Evolutionary conservation across 805 yeast species (phyloP), one percentile per base, ranked within the genome.

Genomic region (Hanseniaspora clermontiae): DNA sequence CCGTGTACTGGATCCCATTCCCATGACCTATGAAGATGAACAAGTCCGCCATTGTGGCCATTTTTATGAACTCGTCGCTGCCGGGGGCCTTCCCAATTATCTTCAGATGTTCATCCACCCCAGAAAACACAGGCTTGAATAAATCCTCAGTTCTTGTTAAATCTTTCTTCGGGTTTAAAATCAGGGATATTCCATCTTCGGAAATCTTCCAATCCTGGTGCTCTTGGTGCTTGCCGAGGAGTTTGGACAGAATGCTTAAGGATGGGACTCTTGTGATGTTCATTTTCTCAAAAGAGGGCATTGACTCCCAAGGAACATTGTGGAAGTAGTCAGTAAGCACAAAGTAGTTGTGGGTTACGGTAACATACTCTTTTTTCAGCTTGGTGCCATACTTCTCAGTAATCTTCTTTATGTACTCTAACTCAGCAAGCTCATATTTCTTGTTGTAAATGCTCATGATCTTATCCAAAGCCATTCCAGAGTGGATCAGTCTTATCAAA

Each of bases 21-120:
- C 97, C 97, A 69, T 93, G 99, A 0, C 99, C 99, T 56, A 90
- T 74, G 66, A 87, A 93, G 0, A 91, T 72, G 61, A 84, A 84
- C 9, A 86, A 60, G 40, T 78, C 74, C 1, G 77, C 68, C 1
- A 63, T 49, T 2, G 62, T 58, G 9, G 90, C 64, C 17, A 74
- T 73, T 0, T 68, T 52, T 0, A 74, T 59, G 38, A 89, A 71
- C 19, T 77, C 74, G 0, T 67, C 69, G n/a, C 39, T 48, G 56
- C 85, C 93, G 0, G 71, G 60, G 0, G 96, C 96, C 47, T 70
- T 72, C 5, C 60, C 58, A 11, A 53, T 40, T 2, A 46, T 46
- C 29, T 50, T 56, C 20, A 45, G 11, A 0, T 87, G 84, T 9
- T 74, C 65, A 0, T 77, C 46, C 0, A 95, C 63, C 19, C 66